phyloP scores from a whole-genome alignment of 805 yeast species.

The Candida rishiriensis region DNA sequence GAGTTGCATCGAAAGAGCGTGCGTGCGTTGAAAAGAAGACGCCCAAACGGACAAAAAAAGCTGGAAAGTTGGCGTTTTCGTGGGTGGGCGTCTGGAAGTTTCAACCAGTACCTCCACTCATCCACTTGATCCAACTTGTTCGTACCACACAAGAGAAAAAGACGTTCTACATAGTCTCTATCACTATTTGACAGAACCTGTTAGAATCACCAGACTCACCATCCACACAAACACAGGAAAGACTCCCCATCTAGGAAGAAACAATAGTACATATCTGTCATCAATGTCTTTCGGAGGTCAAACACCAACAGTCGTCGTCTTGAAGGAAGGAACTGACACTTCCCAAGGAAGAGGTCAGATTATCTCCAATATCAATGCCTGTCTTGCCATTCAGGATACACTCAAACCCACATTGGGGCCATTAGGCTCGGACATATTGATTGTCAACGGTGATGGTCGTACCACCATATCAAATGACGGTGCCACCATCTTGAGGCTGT shows the following conservation, averaged over 20 bases:
- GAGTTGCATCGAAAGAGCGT: too few species aligned
- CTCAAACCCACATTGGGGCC: slow-evolving; percentile 95
- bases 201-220: too few species aligned
- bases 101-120: too few species aligned
- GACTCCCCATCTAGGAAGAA: neutral
- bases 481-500: slow-evolving; percentile 86
- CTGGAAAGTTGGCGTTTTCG: too few species aligned
- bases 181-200: too few species aligned
- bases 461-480: slow-evolving; percentile 98
- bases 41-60: too few species aligned
- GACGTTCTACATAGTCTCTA: too few species aligned
- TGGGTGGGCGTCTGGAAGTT: too few species aligned
- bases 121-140: too few species aligned
- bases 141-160: too few species aligned
- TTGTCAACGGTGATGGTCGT: slow-evolving; percentile 71
- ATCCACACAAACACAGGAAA: too few species aligned
- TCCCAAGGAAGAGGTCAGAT: slow-evolving; percentile 97
- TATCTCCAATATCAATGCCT: slow-evolving; percentile 92
- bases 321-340: slow-evolving; percentile 96
- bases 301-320: slow-evolving; percentile 96
- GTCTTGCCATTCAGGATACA: slow-evolving; percentile 95
- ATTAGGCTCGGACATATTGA: slow-evolving; percentile 89
- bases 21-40: too few species aligned
- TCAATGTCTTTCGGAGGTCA: slow-evolving; percentile 87
- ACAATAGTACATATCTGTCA: neutral